Evolutionary conservation across 441 rosid species (phyloP).

Genomic region (Gossypium aridum): DNA sequence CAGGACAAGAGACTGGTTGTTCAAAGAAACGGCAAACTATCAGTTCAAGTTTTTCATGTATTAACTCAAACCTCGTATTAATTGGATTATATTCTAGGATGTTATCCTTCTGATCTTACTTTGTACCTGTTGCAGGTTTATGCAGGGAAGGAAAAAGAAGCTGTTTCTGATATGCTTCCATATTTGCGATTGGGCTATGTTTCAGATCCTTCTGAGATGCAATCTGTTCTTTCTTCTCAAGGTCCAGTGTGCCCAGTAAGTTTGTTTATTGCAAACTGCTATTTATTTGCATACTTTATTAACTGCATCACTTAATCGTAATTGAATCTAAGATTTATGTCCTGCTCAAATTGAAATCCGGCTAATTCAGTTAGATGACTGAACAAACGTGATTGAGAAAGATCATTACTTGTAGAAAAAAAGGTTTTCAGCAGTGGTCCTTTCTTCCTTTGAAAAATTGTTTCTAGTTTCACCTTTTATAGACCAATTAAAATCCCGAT

Average conservation of each 20-base stretch:
- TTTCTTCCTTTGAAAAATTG: too few species aligned
- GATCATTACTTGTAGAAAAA: too few species aligned
- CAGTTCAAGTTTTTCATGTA: conserved; percentile 73
- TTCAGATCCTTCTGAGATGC: conserved; percentile 87
- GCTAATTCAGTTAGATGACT: too few species aligned
- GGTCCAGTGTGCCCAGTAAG: conserved; percentile 93
- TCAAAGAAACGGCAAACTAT: conserved; percentile 85
- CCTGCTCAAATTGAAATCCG: too few species aligned
- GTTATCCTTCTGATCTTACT: conserved; percentile 11
- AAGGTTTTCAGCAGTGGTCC: too few species aligned
- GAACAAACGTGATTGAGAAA: too few species aligned
- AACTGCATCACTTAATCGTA: neutral
- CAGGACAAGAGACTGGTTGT: conserved; percentile 95
- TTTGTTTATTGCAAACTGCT: conserved; percentile 12
- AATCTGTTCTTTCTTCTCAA: conserved; percentile 85
- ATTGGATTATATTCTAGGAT: conserved; percentile 11
- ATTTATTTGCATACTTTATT: neutral
- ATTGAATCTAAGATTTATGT: too few species aligned
- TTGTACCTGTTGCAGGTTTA: conserved; percentile 42
- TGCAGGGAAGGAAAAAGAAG: conserved; percentile 85
- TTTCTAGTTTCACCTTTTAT: too few species aligned
- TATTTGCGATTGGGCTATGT: conserved; percentile 88
- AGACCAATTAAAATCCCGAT: neutral
- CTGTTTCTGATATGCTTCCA: conserved; percentile 81
- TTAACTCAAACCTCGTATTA: conserved; percentile 19